Conservation (phyloP, 2,329 filamentous ascomycete species). For the Hawksworthiomyces lignivorus region DNA sequence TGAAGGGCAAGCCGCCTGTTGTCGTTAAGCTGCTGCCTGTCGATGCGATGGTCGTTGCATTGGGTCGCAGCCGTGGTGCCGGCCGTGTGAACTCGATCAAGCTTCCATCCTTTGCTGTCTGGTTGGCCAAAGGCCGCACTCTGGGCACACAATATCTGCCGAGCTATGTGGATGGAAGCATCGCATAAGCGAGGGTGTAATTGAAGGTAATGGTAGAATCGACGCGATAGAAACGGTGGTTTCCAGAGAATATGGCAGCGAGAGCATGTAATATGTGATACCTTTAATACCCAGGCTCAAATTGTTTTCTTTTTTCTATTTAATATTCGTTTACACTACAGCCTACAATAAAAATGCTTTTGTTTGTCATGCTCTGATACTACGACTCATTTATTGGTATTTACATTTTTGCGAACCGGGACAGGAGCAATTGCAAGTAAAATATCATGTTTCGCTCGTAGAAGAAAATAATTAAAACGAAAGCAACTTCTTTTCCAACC, state of each 20-base stretch:
- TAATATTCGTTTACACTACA: no score
- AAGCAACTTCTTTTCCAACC: constrained; percentile 1
- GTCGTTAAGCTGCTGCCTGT: constrained; percentile 39
- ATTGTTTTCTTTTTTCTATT: no score
- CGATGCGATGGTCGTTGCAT: constrained; percentile 40
- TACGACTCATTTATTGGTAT: no score
- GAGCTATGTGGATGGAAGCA: constrained; percentile 40
- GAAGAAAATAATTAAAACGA: not conserved
- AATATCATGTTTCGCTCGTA: no score
- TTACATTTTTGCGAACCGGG: no score
- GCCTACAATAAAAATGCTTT: no score
- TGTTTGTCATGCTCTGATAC: no score
- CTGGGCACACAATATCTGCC: constrained; percentile 36
- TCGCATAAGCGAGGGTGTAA: constrained; percentile 33
- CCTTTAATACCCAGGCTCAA: not conserved
- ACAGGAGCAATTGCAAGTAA: no score
- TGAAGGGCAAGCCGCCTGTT: constrained; percentile 36
- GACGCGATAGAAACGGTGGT: no score
- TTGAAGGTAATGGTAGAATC: no score
- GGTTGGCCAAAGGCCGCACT: constrained; percentile 43
- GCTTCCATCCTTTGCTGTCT: constrained; percentile 43
- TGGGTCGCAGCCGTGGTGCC: constrained; percentile 41
- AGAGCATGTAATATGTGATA: not conserved
- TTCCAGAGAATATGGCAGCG: no score
- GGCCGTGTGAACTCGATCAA: constrained; percentile 37